Evolutionary conservation across 148 eudicot genomes (phyloP), one percentile per base, ranked within the genome.

Genomic region (Limonium bicolor): DNA sequence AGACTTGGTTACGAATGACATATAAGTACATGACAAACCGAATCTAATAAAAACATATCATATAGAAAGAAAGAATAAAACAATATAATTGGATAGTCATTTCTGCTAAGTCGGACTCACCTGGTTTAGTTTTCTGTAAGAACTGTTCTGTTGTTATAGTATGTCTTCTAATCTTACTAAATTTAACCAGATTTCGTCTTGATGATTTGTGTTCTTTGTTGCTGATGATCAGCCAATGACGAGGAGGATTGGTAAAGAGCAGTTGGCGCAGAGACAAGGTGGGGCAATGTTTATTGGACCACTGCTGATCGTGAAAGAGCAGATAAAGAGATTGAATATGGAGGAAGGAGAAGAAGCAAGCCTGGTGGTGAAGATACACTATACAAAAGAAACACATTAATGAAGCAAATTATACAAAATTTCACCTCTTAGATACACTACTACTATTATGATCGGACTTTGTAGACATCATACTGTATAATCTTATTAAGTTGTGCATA

Each of bases 121-220:
- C 80, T 51, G 94, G 80, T 29, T 70, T 87, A 59, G 63, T 76
- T 1, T 56, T 87, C 13, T 69, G 96, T 87, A 74, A 23, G 94
- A 72, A 20, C 13, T 3, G 2, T 25, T 6, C 7, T 21, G 17
- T 18, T 30, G 29, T 16, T 33, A 15, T 38, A 13, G 25, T 20
- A 7, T 28, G 12, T 1, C 15, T 13, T 4, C 7, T n/a, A 3
- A 12, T 12, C 20, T 5, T 15, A 6, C 30, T 1, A 30, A 27
- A 6, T 20, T 11, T 41, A 14, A 11, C 23, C 1, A 2, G 20
- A 8, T 17, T 2, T 22, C 1, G 16, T 0, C 4, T 22, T 1
- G 5, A n/a, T 34, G 5, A 17, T 12, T 11, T 38, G 0, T n/a
- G 36, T 4, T 40, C 7, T 49, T 28, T 51, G 19, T 47, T 82